Percentiles rank a stretch among this genome's conserved stretches.
Evolutionary conservation across 2,329 filamentous ascomycete genomes (phyloP).

Genomic region (Geosmithia putterillii): DNA sequence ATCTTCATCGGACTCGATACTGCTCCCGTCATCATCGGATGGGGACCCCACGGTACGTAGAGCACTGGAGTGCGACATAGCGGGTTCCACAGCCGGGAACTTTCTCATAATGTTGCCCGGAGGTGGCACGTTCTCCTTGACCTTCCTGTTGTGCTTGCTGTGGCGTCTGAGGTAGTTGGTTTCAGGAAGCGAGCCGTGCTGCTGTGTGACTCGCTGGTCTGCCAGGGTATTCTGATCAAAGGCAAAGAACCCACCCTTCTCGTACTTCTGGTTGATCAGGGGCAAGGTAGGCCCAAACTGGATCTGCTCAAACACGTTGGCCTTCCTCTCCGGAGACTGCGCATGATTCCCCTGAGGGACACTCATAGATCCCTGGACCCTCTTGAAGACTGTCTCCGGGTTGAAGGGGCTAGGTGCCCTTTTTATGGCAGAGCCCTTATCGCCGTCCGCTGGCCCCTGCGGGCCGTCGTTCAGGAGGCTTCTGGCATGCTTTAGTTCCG

Average conservation of each 20-base stretch:
- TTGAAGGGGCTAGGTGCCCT: constrained; percentile 45
- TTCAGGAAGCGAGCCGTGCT: constrained; percentile 21
- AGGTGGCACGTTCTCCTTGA: constrained; percentile 13
- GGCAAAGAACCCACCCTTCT: constrained; percentile 41
- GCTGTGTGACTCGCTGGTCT: neutral
- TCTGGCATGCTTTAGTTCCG: constrained; percentile 44
- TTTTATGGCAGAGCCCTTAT: constrained; percentile 25
- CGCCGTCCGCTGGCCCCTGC: constrained; percentile 13
- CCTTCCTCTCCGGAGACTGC: constrained; percentile 17
- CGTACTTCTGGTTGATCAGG: constrained; percentile 45
- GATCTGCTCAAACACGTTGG: constrained; percentile 41
- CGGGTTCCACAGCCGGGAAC: constrained; percentile 12
- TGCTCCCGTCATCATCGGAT: constrained; percentile 36
- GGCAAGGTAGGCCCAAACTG: constrained; percentile 40
- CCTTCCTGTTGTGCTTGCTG: constrained; percentile 24
- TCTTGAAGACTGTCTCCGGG: constrained; percentile 45
- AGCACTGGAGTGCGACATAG: constrained; percentile 18
- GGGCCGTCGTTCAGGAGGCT: constrained; percentile 33
- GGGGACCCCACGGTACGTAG: constrained; percentile 19
- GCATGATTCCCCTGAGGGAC: constrained; percentile 7
- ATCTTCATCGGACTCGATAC: constrained; percentile 42
- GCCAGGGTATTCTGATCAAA: constrained; percentile 13
- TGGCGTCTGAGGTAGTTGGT: constrained; percentile 36
- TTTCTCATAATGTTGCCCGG: constrained; percentile 12
- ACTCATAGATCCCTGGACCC: constrained; percentile 35